Conservation (phyloP, 371 early-diverging fungal genomes). For the Polyrhizophydium stewartii region DNA sequence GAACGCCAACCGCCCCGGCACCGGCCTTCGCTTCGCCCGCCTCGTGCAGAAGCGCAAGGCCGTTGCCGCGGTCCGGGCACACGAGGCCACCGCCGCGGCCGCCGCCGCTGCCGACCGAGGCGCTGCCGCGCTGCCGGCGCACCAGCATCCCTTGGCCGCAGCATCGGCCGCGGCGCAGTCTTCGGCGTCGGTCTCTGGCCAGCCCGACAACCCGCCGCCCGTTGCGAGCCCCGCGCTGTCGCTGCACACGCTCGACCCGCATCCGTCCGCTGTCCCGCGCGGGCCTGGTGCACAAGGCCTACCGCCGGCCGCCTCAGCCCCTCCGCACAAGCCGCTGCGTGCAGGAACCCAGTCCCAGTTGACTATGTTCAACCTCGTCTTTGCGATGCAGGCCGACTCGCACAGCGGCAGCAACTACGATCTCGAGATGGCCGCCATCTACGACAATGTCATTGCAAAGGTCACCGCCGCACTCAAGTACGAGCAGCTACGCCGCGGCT, state of each 20-base stretch:
- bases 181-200: no score
- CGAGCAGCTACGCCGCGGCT: slow-evolving; percentile 77
- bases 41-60: slow-evolving; percentile 23
- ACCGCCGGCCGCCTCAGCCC: no score
- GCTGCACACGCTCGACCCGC: not conserved
- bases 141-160: no score
- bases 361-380: slow-evolving; percentile 81
- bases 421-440: slow-evolving; percentile 59
- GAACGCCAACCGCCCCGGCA: slow-evolving; percentile 41
- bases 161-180: no score
- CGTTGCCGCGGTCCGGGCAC: not conserved
- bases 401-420: not conserved
- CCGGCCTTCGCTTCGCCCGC: slow-evolving; percentile 35
- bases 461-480: slow-evolving; percentile 73
- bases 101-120: not conserved
- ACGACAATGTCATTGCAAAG: slow-evolving; percentile 67
- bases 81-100: not conserved
- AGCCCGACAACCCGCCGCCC: no score
- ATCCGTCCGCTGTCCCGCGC: no score
- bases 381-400: slow-evolving; percentile 45
- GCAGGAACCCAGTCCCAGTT: slow-evolving; percentile 28
- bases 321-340: no score
- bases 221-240: not conserved
- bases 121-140: not conserved
- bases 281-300: no score